Evolutionary conservation across 306 rosid genomes (phyloP).

Genomic region (Castanospermum australe): DNA sequence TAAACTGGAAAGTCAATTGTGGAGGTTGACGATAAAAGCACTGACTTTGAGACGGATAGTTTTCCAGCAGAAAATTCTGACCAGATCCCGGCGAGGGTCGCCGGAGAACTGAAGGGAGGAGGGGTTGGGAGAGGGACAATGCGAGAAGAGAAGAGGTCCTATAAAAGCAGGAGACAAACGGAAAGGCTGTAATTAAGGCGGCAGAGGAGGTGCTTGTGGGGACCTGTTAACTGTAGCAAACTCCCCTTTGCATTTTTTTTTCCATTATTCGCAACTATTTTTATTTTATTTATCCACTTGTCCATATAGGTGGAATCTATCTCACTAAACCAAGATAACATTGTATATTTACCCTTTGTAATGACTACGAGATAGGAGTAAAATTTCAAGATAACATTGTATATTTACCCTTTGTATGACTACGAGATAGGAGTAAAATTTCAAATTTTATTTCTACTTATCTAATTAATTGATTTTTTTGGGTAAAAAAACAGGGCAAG

Average conservation of each 20-base stretch:
- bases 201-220: conserved; percentile 14
- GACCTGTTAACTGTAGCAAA: conserved; percentile 34
- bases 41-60: neutral
- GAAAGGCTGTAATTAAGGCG: conserved; percentile 31
- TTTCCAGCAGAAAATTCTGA: conserved; percentile 20
- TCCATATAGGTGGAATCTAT: no score
- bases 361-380: no score
- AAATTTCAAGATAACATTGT: no score
- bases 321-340: no score
- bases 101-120: conserved; percentile 13
- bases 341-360: no score
- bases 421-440: no score
- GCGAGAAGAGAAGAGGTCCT: conserved; percentile 1
- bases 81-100: conserved; percentile 15
- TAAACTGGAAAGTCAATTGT: neutral
- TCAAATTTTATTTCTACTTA: no score
- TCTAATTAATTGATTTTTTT: no score
- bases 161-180: neutral
- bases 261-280: neutral
- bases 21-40: neutral
- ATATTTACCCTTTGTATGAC: no score
- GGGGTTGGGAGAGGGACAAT: neutral
- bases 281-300: no score
- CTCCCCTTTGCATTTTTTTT: conserved; percentile 13
- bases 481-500: no score